phyloP scores from a whole-genome alignment of 768 basidiomycete genomes.

The Sarcomyxa edulis region DNA sequence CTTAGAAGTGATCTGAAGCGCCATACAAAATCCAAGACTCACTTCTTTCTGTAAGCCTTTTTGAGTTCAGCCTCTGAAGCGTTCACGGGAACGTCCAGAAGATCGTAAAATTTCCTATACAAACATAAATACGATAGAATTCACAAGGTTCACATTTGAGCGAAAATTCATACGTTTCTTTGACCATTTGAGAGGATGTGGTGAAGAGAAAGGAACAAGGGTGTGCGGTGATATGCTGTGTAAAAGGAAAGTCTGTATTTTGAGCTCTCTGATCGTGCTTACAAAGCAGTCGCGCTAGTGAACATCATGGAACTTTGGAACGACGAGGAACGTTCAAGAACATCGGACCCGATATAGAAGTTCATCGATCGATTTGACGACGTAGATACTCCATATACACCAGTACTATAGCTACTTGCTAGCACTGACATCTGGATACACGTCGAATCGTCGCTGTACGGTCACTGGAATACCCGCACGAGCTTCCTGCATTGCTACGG shows the following conservation, averaged over 20 bases:
- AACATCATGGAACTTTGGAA: too few relatives aligned
- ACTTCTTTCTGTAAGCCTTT: constrained; percentile 97
- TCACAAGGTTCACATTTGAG: constrained; percentile 4
- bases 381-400: too few relatives aligned
- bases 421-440: constrained; percentile 81
- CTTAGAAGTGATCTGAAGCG: constrained; percentile 4
- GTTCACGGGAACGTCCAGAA: constrained; percentile 77
- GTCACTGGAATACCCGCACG: constrained; percentile 90
- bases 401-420: too few relatives aligned
- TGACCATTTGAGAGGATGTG: constrained; percentile 45
- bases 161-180: constrained; percentile 49
- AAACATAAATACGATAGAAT: too few relatives aligned
- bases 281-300: too few relatives aligned
- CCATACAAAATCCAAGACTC: constrained; percentile 9
- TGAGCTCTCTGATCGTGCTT: too few relatives aligned
- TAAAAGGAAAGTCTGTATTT: too few relatives aligned
- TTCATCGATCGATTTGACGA: too few relatives aligned
- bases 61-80: constrained; percentile 85
- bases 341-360: too few relatives aligned
- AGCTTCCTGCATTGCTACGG: constrained; percentile 56
- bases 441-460: constrained; percentile 85
- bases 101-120: constrained; percentile 83
- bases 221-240: too few relatives aligned
- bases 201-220: constrained; percentile 8
- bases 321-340: too few relatives aligned